phyloP scores from a whole-genome alignment of 2,329 filamentous ascomycete species.

The Thermomyces lanuginosus region DNA sequence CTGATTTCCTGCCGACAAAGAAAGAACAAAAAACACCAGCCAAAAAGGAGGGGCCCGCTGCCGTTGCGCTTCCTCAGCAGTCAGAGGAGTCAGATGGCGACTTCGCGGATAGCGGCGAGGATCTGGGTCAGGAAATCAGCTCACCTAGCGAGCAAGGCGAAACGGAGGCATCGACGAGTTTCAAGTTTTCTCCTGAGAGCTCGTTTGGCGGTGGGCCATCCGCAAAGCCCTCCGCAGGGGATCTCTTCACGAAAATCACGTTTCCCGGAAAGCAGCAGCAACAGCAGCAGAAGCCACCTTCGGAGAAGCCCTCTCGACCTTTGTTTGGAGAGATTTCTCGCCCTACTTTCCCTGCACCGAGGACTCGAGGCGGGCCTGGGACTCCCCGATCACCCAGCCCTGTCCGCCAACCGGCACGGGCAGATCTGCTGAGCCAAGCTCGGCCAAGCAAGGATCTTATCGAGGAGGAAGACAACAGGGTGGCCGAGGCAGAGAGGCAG shows the following conservation, averaged over 20 bases:
- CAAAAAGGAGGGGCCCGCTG: too few species aligned
- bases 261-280: conserved; percentile 15
- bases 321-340: conserved; percentile 32
- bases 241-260: conserved; percentile 24
- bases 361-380: conserved; percentile 16
- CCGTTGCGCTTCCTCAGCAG: conserved; percentile 18
- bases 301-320: conserved; percentile 14
- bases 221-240: conserved; percentile 22
- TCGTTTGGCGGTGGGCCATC: conserved; percentile 27
- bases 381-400: conserved; percentile 32
- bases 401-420: conserved; percentile 18
- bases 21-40: too few species aligned
- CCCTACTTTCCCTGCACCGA: conserved; percentile 22
- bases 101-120: conserved; percentile 31
- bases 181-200: conserved; percentile 28
- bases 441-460: conserved; percentile 15
- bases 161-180: conserved; percentile 16
- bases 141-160: conserved; percentile 15
- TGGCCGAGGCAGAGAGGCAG: conserved; percentile 17
- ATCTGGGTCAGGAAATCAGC: conserved; percentile 27
- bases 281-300: too few species aligned
- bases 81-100: conserved; percentile 24
- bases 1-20: conserved; percentile 15
- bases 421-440: conserved; percentile 15
- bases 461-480: conserved; percentile 15